A percentile compares a stretch with the other conserved stretches of the same genome.
phyloP scores from a whole-genome alignment of 495 filamentous ascomycete genomes.

The Talaromyces nanjingensis region DNA sequence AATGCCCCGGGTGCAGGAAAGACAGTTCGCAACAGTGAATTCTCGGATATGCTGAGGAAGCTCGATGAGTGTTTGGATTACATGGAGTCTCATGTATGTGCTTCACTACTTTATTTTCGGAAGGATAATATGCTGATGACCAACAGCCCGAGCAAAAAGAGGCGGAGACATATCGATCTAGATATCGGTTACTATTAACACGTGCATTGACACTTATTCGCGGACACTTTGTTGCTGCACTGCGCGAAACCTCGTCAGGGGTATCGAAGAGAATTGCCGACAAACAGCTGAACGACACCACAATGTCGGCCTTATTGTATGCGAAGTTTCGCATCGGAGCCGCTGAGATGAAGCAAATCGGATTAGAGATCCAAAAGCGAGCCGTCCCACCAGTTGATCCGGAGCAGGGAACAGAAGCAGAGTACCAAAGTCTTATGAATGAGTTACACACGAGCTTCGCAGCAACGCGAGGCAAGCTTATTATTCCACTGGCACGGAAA shows the following conservation, averaged over 20 bases:
- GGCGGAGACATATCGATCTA: slow-evolving; percentile 69
- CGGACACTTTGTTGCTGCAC: slow-evolving; percentile 70
- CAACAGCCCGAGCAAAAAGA: slow-evolving; percentile 73
- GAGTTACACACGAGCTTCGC: slow-evolving; percentile 63
- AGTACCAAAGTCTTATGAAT: slow-evolving; percentile 60
- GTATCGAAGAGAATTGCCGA: slow-evolving; percentile 64
- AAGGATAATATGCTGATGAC: slow-evolving; percentile 11
- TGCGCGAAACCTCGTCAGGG: slow-evolving; percentile 63
- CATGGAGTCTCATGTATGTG: slow-evolving; percentile 72
- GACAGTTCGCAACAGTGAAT: slow-evolving; percentile 71
- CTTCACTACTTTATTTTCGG: background rate
- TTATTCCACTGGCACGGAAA: slow-evolving; percentile 51
- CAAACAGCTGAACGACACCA: slow-evolving; percentile 66
- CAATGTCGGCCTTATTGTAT: slow-evolving; percentile 68
- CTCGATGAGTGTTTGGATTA: slow-evolving; percentile 86
- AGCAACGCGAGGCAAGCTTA: slow-evolving; percentile 49
- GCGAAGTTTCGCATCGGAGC: slow-evolving; percentile 70
- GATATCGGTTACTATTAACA: slow-evolving; percentile 63
- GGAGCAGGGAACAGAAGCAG: slow-evolving; percentile 55
- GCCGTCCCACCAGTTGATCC: slow-evolving; percentile 53
- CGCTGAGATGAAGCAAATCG: slow-evolving; percentile 57
- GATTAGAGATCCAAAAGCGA: slow-evolving; percentile 61
- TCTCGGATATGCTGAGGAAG: slow-evolving; percentile 75
- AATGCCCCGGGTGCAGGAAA: slow-evolving; percentile 87
- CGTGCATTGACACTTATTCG: slow-evolving; percentile 74